Evolutionary conservation across 1,284 basidiomycete species (phyloP), one percentile per base, ranked within the genome.

Genomic region (Peniophora sp.): DNA sequence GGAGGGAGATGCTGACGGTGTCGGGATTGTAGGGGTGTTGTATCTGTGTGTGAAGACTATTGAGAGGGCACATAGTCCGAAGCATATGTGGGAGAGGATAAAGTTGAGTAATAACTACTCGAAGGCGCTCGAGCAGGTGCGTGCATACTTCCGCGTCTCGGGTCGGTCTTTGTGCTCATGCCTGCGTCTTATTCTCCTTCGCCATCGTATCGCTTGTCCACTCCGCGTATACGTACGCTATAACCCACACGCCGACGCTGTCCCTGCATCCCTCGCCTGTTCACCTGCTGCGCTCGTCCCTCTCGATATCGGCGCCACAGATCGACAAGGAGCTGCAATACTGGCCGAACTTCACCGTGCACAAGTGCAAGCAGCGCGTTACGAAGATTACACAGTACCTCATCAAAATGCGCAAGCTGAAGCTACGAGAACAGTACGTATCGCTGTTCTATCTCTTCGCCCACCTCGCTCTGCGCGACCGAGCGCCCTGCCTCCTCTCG

Each of bases 311-410:
- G 5, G n/a, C 15, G 18, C 37, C 41, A 5, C 8, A 97, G 92
- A 95, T 97, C 61, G 97, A 99, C 75, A 82, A 81, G 55, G 92
- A 98, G 64, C 79, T 99, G 57, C 80, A 94, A 44, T 94, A 98
- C 68, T 99, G 97, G 97, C 95, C 95, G 10, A 96, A 94, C 61
- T 99, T 97, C 67, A 85, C 86, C 51, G 90, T 93, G 52, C 97
- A 99, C 75, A 98, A 98, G 72, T 97, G 96, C 78, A 99, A 99
- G 75, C 97, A 99, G 71, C 83, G 97, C 48, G 79, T 97, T 36
- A 99, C 97, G 15, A 99, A 98, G 74, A 98, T 99, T 60, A 99
- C 96, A 0, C 97, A 99, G 68, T 99, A 98, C 64, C 80, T 99
- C 55, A 98, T 99, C 70, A 97, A 97, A 75, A 94, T 99, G 90